Conservation (phyloP, 441 rosid genomes). For the Aquilaria agallochum region DNA sequence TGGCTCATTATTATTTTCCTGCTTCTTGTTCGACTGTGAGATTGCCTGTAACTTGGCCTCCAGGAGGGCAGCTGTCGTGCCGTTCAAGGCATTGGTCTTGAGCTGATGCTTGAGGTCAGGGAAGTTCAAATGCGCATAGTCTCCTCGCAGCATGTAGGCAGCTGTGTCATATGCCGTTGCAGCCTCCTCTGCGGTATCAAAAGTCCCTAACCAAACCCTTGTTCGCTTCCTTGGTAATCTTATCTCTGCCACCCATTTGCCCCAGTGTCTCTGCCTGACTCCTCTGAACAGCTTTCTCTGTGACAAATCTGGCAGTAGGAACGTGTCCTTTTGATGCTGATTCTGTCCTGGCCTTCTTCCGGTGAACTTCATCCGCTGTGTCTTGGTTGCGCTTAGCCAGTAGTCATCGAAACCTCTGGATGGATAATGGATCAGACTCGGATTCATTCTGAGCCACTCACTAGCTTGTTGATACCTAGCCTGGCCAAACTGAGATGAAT, state of each 20-base stretch:
- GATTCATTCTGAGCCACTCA: conserved; percentile 49
- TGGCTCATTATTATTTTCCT: conserved; percentile 5
- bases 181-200: conserved; percentile 79
- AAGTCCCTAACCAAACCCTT: conserved; percentile 88
- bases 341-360: conserved; percentile 33
- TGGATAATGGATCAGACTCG: conserved; percentile 23
- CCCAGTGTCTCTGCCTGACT: conserved; percentile 90
- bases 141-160: conserved; percentile 73
- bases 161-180: conserved; percentile 84
- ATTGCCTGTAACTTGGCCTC: conserved; percentile 73
- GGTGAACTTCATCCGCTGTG: conserved; percentile 61
- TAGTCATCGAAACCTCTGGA: conserved; percentile 40
- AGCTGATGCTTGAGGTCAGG: conserved; percentile 60
- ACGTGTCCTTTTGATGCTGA: conserved; percentile 30
- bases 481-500: conserved; percentile 21
- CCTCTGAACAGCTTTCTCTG: conserved; percentile 75
- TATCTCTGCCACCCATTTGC: conserved; percentile 93
- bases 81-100: conserved; percentile 50
- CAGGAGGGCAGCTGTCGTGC: conserved; percentile 67
- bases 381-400: conserved; percentile 56
- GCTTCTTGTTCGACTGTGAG: conserved; percentile 31
- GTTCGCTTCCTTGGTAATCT: conserved; percentile 78
- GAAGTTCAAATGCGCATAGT: conserved; percentile 73
- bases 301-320: conserved; percentile 13
- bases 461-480: conserved; percentile 15